phyloP scores from a whole-genome alignment of 2,329 filamentous ascomycete species.

The Keithomyces neogunnii region DNA sequence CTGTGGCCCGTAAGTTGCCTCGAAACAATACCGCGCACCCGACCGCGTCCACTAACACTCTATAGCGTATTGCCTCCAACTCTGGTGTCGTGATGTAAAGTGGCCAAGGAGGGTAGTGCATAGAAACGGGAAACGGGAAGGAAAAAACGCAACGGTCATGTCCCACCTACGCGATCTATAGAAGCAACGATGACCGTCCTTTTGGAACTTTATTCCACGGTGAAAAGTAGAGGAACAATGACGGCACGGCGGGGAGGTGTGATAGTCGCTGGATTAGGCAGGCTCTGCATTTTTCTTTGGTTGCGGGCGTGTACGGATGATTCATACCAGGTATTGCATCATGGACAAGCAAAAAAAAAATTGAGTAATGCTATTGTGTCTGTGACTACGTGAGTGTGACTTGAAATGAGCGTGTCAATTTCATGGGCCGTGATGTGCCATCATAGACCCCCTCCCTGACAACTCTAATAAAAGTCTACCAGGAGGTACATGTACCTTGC shows the following conservation, averaged over 20 bases:
- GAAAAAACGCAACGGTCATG: constrained; percentile 20
- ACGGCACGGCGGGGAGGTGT: neutral
- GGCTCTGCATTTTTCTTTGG: constrained; percentile 36
- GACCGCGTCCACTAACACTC: neutral
- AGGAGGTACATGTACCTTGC: too few species aligned
- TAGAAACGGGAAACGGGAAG: constrained; percentile 13
- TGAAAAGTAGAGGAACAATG: neutral
- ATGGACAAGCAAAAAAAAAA: constrained; percentile 28
- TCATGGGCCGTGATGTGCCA: too few species aligned
- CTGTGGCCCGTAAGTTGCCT: constrained; percentile 82
- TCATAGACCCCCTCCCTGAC: too few species aligned
- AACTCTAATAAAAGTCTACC: too few species aligned
- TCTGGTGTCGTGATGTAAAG: constrained; percentile 99
- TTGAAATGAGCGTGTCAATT: too few species aligned
- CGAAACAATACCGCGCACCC: neutral
- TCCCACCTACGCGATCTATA: constrained; percentile 24
- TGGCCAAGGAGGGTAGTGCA: constrained; percentile 16
- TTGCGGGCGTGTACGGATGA: constrained; percentile 44
- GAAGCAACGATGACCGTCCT: constrained; percentile 12
- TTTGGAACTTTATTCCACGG: constrained; percentile 8
- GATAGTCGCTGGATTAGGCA: constrained; percentile 11
- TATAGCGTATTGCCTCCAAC: constrained; percentile 97
- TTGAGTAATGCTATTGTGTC: neutral
- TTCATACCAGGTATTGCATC: constrained; percentile 44
- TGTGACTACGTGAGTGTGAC: neutral